phyloP scores from a whole-genome alignment of 2,329 filamentous ascomycete genomes.

The Xylariaceae sp. region DNA sequence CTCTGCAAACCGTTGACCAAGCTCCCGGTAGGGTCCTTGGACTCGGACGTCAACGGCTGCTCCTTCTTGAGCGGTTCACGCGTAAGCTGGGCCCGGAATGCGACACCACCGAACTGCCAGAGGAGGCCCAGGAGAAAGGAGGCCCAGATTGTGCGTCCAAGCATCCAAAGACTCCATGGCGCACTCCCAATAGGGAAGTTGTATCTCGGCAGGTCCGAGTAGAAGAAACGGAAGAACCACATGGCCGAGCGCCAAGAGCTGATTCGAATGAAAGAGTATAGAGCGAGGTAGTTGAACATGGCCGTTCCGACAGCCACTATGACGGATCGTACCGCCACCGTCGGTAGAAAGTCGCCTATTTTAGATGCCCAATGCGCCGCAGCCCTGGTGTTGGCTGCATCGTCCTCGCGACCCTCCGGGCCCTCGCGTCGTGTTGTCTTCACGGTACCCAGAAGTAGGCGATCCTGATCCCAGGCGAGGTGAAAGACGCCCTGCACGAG shows the following conservation, averaged over 20 bases:
- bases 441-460: slow-evolving; percentile 46
- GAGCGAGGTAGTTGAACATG: slow-evolving; percentile 43
- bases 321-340: slow-evolving; percentile 23
- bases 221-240: slow-evolving; percentile 64
- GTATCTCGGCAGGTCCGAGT: slow-evolving; percentile 64
- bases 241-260: slow-evolving; percentile 66
- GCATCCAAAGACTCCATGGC: slow-evolving; percentile 53
- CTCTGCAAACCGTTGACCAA: slow-evolving; percentile 77
- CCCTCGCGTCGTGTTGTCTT: slow-evolving; percentile 26
- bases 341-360: slow-evolving; percentile 40
- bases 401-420: slow-evolving; percentile 14
- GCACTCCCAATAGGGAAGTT: slow-evolving; percentile 54
- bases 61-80: slow-evolving; percentile 78
- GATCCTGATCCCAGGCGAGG: slow-evolving; percentile 68
- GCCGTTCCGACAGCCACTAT: slow-evolving; percentile 34
- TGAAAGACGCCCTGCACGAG: slow-evolving; percentile 65
- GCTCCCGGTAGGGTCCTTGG: slow-evolving; percentile 88
- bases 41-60: slow-evolving; percentile 76
- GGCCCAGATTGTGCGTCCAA: slow-evolving; percentile 53
- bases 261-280: slow-evolving; percentile 61
- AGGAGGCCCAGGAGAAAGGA: slow-evolving; percentile 63
- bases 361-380: slow-evolving; percentile 27
- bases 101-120: slow-evolving; percentile 71
- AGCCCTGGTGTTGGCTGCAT: background rate
- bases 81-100: slow-evolving; percentile 75